Conservation (phyloP, 352 stramenopile genomes). For the Phytophthora meadii region DNA sequence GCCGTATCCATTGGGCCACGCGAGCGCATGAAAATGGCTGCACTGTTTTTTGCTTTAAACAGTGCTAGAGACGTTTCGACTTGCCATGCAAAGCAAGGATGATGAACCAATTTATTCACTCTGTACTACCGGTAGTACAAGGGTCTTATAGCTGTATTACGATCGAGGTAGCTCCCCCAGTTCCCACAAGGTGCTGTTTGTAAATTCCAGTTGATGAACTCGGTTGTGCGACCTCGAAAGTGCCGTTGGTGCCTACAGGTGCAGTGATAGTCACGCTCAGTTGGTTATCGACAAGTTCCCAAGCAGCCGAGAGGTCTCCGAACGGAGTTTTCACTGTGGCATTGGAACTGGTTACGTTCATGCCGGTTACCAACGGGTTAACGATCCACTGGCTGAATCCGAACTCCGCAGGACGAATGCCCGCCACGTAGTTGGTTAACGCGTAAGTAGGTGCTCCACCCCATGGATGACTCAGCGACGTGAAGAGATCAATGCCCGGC, state of each 20-base stretch:
- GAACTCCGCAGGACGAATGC: constrained; percentile 37
- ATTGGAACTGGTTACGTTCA: constrained; percentile 35
- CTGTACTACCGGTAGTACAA: neutral
- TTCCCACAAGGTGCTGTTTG: constrained; percentile 16
- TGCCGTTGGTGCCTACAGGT: constrained; percentile 22
- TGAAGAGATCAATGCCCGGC: constrained; percentile 25
- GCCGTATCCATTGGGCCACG: constrained; percentile 78
- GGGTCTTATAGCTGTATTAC: constrained; percentile 10
- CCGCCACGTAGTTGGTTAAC: constrained; percentile 39
- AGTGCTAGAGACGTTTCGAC: neutral
- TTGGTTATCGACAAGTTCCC: constrained; percentile 5
- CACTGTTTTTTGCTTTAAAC: neutral
- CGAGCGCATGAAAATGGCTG: constrained; percentile 27
- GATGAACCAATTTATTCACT: neutral
- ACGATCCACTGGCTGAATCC: constrained; percentile 42
- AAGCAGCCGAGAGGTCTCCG: constrained; percentile 13
- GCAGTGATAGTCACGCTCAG: constrained; percentile 26
- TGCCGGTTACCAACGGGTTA: constrained; percentile 30
- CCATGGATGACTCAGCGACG: constrained; percentile 41
- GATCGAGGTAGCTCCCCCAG: constrained; percentile 12
- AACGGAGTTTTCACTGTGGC: constrained; percentile 36
- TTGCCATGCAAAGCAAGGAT: no score
- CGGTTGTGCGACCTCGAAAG: constrained; percentile 25
- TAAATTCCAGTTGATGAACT: constrained; percentile 18
- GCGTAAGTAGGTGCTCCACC: constrained; percentile 33